A percentile compares a stretch with the other conserved stretches of the same genome.
Conservation (phyloP, 2,329 filamentous ascomycete genomes). For the Shiraia bambusicola region DNA sequence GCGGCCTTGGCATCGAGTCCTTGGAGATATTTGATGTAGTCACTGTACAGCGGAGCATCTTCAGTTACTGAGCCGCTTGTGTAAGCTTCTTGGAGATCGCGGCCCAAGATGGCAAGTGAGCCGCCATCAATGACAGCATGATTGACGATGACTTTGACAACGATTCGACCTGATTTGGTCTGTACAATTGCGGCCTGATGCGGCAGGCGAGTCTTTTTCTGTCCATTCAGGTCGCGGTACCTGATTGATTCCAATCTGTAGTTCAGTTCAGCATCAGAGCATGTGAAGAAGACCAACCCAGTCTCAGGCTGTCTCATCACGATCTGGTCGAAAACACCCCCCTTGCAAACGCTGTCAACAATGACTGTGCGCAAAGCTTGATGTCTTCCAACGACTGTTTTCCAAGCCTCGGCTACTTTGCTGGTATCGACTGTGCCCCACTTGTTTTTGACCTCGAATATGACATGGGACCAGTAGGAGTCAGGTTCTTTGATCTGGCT, state of each 20-base stretch:
- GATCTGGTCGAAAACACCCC: slow-evolving; percentile 40
- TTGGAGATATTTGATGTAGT: slow-evolving; percentile 39
- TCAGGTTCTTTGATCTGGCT: slow-evolving; percentile 35
- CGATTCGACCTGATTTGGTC: slow-evolving; percentile 28
- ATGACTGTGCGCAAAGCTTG: slow-evolving; percentile 38
- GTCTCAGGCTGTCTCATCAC: slow-evolving; percentile 30
- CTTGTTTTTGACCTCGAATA: slow-evolving; percentile 31
- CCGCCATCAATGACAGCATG: slow-evolving; percentile 40
- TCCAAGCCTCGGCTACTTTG: slow-evolving; percentile 30
- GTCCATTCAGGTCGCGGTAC: slow-evolving; percentile 29
- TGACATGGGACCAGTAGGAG: slow-evolving; percentile 34
- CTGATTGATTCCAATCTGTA: slow-evolving; percentile 27
- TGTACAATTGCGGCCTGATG: slow-evolving; percentile 36
- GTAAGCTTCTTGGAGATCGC: slow-evolving; percentile 36
- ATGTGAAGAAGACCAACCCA: slow-evolving; percentile 24
- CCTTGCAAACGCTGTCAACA: slow-evolving; percentile 38
- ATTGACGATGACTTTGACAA: slow-evolving; percentile 41
- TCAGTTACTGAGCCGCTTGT: slow-evolving; percentile 24
- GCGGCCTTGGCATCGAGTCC: slow-evolving; percentile 21
- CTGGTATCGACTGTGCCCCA: slow-evolving; percentile 23
- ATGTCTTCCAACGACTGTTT: slow-evolving; percentile 36
- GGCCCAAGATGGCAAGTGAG: slow-evolving; percentile 32
- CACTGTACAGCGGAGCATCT: slow-evolving; percentile 37
- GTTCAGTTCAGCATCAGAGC: slow-evolving; percentile 25
- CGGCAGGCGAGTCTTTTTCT: slow-evolving; percentile 33